Evolutionary conservation across 1,284 basidiomycete genomes (phyloP).

Genomic region (Heimioporus retisporus): DNA sequence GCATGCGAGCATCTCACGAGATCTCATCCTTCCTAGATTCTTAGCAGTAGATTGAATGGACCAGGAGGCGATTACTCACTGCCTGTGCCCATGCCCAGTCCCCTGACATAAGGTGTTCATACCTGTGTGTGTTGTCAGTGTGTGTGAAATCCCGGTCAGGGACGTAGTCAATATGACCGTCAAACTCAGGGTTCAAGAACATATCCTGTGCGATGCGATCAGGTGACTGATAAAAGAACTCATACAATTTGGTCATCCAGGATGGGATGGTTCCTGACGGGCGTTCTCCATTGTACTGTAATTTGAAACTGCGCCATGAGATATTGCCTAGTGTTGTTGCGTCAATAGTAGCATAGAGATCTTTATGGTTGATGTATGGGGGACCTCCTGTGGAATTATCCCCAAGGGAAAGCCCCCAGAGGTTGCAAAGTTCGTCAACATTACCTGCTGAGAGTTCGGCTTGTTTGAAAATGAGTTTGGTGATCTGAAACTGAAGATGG

Average conservation of each 20-base stretch:
- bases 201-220: slow-evolving; percentile 10
- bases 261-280: background rate
- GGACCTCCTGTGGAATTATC: background rate
- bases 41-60: background rate
- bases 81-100: slow-evolving; percentile 20
- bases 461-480: background rate
- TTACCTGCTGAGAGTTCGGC: slow-evolving; percentile 1
- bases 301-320: slow-evolving; percentile 17
- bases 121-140: background rate
- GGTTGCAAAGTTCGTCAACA: slow-evolving; percentile 4
- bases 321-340: slow-evolving; percentile 20
- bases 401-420: slow-evolving; percentile 6
- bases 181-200: slow-evolving; percentile 25
- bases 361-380: slow-evolving; percentile 15
- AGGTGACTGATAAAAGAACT: slow-evolving; percentile 21
- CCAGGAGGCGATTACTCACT: background rate
- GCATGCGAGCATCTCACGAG: background rate
- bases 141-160: slow-evolving; percentile 20
- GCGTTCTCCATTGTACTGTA: slow-evolving; percentile 11
- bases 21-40: background rate
- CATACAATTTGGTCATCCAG: slow-evolving; percentile 27
- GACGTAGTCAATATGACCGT: slow-evolving; percentile 25
- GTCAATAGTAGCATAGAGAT: slow-evolving; percentile 23
- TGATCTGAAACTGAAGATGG: background rate
- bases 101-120: slow-evolving; percentile 30